Percentiles rank a stretch among this genome's conserved stretches.
Evolutionary conservation across 2,329 filamentous ascomycete genomes (phyloP).

Genomic region (Neospermospora avenae): DNA sequence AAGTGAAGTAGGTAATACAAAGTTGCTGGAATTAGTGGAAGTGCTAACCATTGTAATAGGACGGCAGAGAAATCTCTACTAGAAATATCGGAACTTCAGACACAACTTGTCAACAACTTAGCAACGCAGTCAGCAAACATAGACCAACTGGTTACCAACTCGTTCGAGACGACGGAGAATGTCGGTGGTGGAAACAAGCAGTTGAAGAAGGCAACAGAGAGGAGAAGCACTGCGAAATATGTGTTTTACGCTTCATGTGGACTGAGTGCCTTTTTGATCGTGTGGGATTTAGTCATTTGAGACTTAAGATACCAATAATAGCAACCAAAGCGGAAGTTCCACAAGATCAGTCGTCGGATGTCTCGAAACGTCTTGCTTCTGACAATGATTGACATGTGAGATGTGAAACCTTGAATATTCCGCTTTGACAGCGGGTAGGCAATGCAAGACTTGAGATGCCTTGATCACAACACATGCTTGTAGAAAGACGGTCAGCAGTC

Average conservation of each 20-base stretch:
- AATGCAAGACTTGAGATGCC: conserved; percentile 3
- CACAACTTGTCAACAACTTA: conserved; percentile 81
- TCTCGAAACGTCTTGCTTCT: background rate
- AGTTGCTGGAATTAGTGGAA: background rate
- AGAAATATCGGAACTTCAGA: conserved; percentile 91
- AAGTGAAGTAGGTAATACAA: conserved; percentile 73
- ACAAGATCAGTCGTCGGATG: background rate
- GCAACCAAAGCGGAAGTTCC: background rate
- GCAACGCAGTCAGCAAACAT: conserved; percentile 85
- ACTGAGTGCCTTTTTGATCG: conserved; percentile 68
- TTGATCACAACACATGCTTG: conserved; percentile 6
- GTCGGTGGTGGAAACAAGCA: conserved; percentile 87
- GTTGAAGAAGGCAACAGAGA: conserved; percentile 75
- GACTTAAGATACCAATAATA: conserved; percentile 35
- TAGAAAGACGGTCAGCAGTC: background rate
- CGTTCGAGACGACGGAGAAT: conserved; percentile 77
- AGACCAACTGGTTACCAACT: conserved; percentile 82
- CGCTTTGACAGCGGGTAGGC: conserved; percentile 5
- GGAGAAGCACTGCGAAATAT: conserved; percentile 68
- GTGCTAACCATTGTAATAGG: conserved; percentile 43
- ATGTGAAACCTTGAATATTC: background rate
- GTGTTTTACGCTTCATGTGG: conserved; percentile 80
- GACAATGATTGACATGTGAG: conserved; percentile 9
- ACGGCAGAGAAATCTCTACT: conserved; percentile 85
- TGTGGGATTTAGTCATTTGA: conserved; percentile 68